Conservation (phyloP, 352 stramenopile genomes). For the Phytophthora tentaculata region DNA sequence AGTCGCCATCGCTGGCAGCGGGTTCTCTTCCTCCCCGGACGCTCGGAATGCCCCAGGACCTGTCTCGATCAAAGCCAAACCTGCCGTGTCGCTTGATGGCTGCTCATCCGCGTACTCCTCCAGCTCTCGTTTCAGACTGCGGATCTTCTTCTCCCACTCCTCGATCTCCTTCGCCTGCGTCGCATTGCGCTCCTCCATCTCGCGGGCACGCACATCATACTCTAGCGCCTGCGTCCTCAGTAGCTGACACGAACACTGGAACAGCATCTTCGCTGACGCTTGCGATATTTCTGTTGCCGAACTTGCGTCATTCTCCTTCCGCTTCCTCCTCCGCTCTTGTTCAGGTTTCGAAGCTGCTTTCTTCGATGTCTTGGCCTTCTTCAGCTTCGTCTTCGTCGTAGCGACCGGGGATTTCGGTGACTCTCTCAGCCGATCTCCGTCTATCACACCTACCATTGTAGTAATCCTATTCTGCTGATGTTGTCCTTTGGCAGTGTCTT, state of each 20-base stretch:
- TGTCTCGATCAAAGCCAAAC: conserved; percentile 10
- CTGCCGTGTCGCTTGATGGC: background rate
- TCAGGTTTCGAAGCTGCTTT: conserved; percentile 22
- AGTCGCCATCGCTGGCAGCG: background rate
- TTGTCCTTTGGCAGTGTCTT: background rate
- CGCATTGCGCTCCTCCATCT: conserved; percentile 53
- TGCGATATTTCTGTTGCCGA: conserved; percentile 22
- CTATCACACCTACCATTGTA: conserved; percentile 1
- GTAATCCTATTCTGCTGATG: background rate
- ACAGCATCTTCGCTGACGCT: conserved; percentile 45
- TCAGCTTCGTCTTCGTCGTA: conserved; percentile 13
- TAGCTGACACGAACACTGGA: conserved; percentile 48
- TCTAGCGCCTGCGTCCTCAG: conserved; percentile 49
- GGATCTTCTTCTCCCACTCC: conserved; percentile 49
- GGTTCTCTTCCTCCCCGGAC: conserved; percentile 3
- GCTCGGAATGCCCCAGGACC: background rate
- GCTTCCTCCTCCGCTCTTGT: conserved; percentile 27
- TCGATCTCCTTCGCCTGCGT: conserved; percentile 37
- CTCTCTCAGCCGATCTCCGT: background rate
- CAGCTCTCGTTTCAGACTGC: conserved; percentile 35
- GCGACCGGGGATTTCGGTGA: background rate
- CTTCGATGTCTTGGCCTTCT: conserved; percentile 8
- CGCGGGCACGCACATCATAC: conserved; percentile 46
- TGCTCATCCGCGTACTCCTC: conserved; percentile 35
- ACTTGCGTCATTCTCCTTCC: conserved; percentile 13